Conservation (phyloP, 2,329 filamentous ascomycete species). For the Penicillium sp. region DNA sequence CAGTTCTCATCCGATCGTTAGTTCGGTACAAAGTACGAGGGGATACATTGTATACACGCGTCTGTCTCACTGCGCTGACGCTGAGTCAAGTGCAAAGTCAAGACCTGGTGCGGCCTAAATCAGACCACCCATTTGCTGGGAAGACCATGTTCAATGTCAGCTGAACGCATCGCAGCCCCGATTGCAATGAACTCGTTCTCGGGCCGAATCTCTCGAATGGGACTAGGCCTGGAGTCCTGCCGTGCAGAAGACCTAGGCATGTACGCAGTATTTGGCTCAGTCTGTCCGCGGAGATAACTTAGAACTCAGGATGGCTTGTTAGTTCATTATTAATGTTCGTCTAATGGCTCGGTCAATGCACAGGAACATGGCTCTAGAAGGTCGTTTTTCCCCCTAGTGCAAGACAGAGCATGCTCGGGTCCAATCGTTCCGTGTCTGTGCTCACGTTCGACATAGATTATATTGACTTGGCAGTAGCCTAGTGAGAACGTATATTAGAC, state of each 20-base stretch:
- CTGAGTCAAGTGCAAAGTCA: neutral
- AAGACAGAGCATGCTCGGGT: neutral
- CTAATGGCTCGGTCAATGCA: neutral
- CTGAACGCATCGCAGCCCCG: neutral
- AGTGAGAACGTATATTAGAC: neutral
- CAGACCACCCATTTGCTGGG: neutral
- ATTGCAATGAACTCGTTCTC: neutral
- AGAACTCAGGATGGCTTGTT: neutral
- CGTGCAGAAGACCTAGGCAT: neutral
- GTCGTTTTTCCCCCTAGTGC: neutral
- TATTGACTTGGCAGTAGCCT: neutral
- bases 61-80: neutral
- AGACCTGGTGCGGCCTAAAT: neutral
- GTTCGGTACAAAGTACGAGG: neutral
- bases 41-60: neutral
- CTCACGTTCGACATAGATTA: neutral
- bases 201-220: neutral
- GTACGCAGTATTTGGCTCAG: neutral
- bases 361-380: neutral
- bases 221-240: neutral
- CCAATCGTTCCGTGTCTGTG: neutral
- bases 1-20: neutral
- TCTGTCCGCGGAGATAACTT: neutral
- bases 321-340: neutral
- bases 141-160: neutral